Evolutionary conservation across 2,329 filamentous ascomycete genomes (phyloP), one percentile per base, ranked within the genome.

Genomic region (Tolypocladium ovalisporum): DNA sequence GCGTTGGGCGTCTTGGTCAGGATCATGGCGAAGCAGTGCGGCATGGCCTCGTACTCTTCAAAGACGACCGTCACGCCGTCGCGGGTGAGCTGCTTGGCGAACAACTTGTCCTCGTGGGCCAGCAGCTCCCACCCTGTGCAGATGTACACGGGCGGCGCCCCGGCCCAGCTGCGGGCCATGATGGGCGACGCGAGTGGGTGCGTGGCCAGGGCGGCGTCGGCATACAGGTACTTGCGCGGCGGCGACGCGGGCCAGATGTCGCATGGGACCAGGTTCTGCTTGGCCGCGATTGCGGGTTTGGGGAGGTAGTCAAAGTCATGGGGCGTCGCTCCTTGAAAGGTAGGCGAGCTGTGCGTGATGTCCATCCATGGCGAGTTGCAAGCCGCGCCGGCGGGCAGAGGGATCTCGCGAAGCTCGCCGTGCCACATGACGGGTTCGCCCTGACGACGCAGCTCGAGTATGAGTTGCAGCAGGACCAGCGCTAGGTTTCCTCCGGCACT

Each of bases 11-110:
- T 67, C 5, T 71, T 70, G 1, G 76, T 70, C 57, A 89, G 71
- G 1, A 89, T 61, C 61, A 84, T 64, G 0, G 79, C 82, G 66
- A 90, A 93, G 63, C 82, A 84, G 71, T 92, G 89, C 56, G 89
- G 88, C 89, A 93, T 93, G 3, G 83, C 86, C 68, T 91, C 85
- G 67, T 85, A 94, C 71, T 90, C 82, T 67, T 89, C 83, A 64
- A 85, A 87, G 4, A 82, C 76, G 0, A 92, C 81, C 0, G 65
- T 66, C 0, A 86, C 85, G 6, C 81, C 83, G 52, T 87, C 81
- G 9, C 64, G 61, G 19, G 75, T 75, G 13, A 88, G 75, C 42
- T 78, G 76, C 44, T 73, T 70, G 0, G 85, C 87, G 2, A 89
- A 66, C 55, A 82, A 82, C 61, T 77, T 78, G 59, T 78, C 79